Conservation (phyloP, 805 yeast genomes). For the Teunomyces gatunensis region DNA sequence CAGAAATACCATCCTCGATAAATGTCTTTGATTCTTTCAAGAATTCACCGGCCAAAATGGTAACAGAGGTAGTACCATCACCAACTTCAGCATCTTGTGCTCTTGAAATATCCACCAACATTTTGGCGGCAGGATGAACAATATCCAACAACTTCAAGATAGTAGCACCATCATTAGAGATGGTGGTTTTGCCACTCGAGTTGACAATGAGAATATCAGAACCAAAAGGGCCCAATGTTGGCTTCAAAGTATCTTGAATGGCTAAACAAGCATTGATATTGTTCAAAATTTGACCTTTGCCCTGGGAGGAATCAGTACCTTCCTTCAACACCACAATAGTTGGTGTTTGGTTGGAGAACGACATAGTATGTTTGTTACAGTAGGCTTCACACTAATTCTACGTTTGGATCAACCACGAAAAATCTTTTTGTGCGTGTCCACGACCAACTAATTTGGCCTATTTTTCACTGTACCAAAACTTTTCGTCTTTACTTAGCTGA, state of each 20-base stretch:
- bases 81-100: conserved; percentile 99
- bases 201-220: conserved; percentile 90
- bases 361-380: conserved; percentile 46
- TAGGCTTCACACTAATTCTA: neutral
- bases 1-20: conserved; percentile 94
- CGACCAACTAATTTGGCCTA: conserved; percentile 6
- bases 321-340: conserved; percentile 97
- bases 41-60: conserved; percentile 91
- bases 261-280: conserved; percentile 97
- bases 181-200: conserved; percentile 81
- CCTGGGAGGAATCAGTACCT: conserved; percentile 97
- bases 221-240: conserved; percentile 97
- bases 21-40: conserved; percentile 86
- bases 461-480: conserved; percentile 3
- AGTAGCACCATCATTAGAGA: conserved; percentile 98
- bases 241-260: conserved; percentile 90
- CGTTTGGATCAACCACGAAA: conserved; percentile 5
- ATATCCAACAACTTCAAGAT: conserved; percentile 88
- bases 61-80: conserved; percentile 96
- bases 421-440: conserved; percentile 5
- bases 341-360: conserved; percentile 90
- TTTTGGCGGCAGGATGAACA: conserved; percentile 98
- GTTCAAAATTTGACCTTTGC: conserved; percentile 90
- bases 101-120: conserved; percentile 88
- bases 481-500: neutral